Conservation (phyloP, 2,329 filamentous ascomycete genomes). For the Aspergillus aculeatus region DNA sequence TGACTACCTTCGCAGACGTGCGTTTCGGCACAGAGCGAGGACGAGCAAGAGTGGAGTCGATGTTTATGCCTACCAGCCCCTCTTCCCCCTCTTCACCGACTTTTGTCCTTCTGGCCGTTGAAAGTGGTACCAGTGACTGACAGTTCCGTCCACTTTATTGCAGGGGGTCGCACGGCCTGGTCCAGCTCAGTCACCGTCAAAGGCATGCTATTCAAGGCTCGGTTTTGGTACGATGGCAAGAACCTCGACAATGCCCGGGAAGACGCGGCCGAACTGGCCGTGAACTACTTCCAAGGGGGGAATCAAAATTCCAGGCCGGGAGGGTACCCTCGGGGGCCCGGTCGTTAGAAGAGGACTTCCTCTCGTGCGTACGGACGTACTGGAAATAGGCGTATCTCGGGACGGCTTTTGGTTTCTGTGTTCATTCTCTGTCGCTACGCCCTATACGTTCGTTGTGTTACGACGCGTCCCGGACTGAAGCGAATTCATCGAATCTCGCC, state of each 20-base stretch:
- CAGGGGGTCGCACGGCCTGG: constrained; percentile 89
- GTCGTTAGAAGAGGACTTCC: neutral
- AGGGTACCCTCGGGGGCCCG: neutral
- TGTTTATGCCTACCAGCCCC: constrained; percentile 1
- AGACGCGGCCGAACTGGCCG: constrained; percentile 82
- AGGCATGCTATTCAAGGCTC: constrained; percentile 64
- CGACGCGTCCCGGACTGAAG: neutral
- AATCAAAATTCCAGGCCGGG: neutral
- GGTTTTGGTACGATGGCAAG: constrained; percentile 89
- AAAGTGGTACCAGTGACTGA: constrained; percentile 24
- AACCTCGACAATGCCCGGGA: constrained; percentile 85
- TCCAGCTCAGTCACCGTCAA: constrained; percentile 75
- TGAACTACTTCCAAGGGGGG: constrained; percentile 19
- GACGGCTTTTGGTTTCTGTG: neutral
- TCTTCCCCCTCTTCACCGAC: constrained; percentile 31
- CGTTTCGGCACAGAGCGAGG: constrained; percentile 21
- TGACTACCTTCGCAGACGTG: constrained; percentile 13
- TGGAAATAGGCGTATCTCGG: neutral
- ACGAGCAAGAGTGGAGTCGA: constrained; percentile 27
- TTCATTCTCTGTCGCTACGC: neutral
- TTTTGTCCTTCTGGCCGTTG: constrained; percentile 25
- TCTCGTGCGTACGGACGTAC: no score
- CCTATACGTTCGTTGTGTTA: neutral
- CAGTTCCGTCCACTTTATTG: constrained; percentile 20
- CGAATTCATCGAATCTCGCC: neutral